phyloP scores from a whole-genome alignment of 2,329 filamentous ascomycete species.

The Penicillium sp. region DNA sequence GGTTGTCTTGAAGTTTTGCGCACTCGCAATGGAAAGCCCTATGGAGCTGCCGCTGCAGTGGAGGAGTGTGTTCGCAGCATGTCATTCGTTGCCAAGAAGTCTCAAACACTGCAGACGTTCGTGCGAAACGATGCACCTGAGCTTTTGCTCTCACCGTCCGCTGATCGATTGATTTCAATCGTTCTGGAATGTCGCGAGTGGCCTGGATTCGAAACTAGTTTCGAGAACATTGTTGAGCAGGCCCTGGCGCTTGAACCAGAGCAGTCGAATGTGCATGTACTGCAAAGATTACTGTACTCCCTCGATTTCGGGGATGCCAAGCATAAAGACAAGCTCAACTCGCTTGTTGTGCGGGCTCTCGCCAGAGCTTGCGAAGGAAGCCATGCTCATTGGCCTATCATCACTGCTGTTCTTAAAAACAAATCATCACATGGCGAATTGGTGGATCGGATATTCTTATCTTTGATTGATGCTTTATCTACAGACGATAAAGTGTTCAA shows the following conservation, averaged over 20 bases:
- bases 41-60: constrained; percentile 61
- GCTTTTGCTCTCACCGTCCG: constrained; percentile 68
- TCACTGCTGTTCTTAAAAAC: constrained; percentile 42
- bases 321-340: constrained; percentile 35
- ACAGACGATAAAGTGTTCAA: constrained; percentile 37
- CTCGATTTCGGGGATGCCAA: constrained; percentile 40
- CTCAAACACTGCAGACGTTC: constrained; percentile 51
- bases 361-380: constrained; percentile 38
- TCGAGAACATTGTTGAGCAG: constrained; percentile 38
- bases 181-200: constrained; percentile 57
- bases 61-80: constrained; percentile 52
- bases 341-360: constrained; percentile 38
- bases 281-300: constrained; percentile 41
- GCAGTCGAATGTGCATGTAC: constrained; percentile 33
- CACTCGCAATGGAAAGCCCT: constrained; percentile 63
- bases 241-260: constrained; percentile 35
- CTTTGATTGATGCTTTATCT: constrained; percentile 44
- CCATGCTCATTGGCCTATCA: constrained; percentile 39
- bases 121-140: constrained; percentile 56
- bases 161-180: constrained; percentile 63
- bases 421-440: constrained; percentile 34
- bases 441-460: constrained; percentile 37
- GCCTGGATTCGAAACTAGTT: constrained; percentile 41
- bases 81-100: constrained; percentile 41
- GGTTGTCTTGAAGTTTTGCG: constrained; percentile 52